phyloP scores from a whole-genome alignment of 2,329 filamentous ascomycete species.

The Cladosporium cucumerinum region DNA sequence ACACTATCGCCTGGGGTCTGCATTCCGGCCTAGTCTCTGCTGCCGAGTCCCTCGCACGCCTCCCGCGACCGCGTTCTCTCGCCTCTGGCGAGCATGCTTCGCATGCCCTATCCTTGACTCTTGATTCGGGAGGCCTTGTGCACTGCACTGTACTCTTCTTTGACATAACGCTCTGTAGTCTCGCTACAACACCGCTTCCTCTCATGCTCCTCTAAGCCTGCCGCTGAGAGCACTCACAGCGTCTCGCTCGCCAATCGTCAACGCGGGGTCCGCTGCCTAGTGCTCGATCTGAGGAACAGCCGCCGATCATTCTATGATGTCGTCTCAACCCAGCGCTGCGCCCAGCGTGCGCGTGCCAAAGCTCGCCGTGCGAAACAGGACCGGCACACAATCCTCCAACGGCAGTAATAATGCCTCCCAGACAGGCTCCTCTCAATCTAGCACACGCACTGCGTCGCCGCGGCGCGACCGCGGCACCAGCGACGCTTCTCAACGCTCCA shows the following conservation, averaged over 20 bases:
- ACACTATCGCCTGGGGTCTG: conserved; percentile 12
- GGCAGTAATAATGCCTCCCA: conserved; percentile 10
- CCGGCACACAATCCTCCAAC: not conserved
- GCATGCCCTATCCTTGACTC: not conserved
- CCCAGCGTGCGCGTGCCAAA: conserved; percentile 24
- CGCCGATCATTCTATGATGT: conserved; percentile 15
- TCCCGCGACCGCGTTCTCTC: conserved; percentile 2
- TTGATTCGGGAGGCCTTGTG: not conserved
- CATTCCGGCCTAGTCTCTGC: conserved; percentile 7
- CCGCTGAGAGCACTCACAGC: conserved; percentile 11
- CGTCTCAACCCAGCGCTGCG: conserved; percentile 16
- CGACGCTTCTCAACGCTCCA: conserved; percentile 10
- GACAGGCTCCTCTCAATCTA: not conserved
- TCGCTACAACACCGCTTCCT: not conserved
- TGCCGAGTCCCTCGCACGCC: conserved; percentile 13
- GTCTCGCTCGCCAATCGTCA: conserved; percentile 6
- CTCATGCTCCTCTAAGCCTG: not conserved
- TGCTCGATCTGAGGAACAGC: conserved; percentile 2
- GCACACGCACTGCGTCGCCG: not conserved
- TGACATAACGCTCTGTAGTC: not conserved
- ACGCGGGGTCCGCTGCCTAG: conserved; percentile 13
- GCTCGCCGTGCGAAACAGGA: conserved; percentile 24
- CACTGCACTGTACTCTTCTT: not conserved
- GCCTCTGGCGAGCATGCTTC: conserved; percentile 1
- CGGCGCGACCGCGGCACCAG: conserved; percentile 6